A percentile compares a stretch with the other conserved stretches of the same genome.
Evolutionary conservation across 2,329 filamentous ascomycete genomes (phyloP).

Genomic region (Aspergillus texensis): DNA sequence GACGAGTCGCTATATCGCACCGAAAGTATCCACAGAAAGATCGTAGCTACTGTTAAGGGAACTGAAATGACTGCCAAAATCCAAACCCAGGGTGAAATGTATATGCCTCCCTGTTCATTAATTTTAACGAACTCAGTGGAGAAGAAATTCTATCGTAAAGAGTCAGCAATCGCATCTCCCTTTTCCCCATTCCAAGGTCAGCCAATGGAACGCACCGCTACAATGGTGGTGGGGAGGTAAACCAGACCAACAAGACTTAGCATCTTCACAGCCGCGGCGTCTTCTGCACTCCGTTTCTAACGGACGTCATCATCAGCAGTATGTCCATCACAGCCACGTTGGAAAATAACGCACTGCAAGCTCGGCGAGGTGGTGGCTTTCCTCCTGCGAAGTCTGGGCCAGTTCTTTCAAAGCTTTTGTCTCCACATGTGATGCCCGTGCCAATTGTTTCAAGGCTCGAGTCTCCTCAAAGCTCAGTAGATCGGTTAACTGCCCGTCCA

Average conservation of each 20-base stretch:
- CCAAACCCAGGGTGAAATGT: slow-evolving; percentile 16
- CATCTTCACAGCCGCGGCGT: slow-evolving; percentile 17
- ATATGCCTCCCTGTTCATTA: slow-evolving; percentile 10
- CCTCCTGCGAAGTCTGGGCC: slow-evolving; percentile 1
- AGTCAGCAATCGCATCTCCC: not conserved
- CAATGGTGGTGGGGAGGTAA: slow-evolving; percentile 17
- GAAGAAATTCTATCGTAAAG: slow-evolving; percentile 14
- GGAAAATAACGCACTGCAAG: slow-evolving; percentile 12
- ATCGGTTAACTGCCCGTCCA: slow-evolving; percentile 2
- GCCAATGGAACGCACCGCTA: slow-evolving; percentile 12
- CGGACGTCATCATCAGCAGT: not conserved
- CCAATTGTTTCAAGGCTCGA: slow-evolving; percentile 8
- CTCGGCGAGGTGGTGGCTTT: slow-evolving; percentile 10
- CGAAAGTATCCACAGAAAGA: slow-evolving; percentile 12
- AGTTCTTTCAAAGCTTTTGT: slow-evolving; percentile 8
- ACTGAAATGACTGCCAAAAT: slow-evolving; percentile 13
- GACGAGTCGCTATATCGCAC: slow-evolving; percentile 5
- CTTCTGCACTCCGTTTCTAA: slow-evolving; percentile 10
- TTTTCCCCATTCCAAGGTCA: not conserved
- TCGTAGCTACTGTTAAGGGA: slow-evolving; percentile 14
- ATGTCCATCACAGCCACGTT: not conserved
- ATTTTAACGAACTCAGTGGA: slow-evolving; percentile 18
- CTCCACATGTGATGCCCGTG: slow-evolving; percentile 8
- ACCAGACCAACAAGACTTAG: slow-evolving; percentile 16
- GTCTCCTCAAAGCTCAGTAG: slow-evolving; percentile 16